Base-by-base conservation (phyloP, 176 grass and related monocot species). In the Otatea glauca region DNA sequence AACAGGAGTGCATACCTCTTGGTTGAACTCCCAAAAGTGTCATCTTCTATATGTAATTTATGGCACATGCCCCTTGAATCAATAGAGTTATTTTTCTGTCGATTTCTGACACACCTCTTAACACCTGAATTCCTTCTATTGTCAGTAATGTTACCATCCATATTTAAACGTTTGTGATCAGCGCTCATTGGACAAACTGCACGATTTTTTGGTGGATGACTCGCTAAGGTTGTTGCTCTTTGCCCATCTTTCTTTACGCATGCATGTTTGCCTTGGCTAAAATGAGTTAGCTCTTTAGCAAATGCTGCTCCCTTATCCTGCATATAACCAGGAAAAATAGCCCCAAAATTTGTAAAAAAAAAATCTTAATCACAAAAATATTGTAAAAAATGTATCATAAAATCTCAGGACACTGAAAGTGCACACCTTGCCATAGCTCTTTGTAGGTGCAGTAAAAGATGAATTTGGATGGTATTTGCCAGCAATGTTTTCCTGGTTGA, bases 1-100 rank as follows among this genome's bases (percentile, higher is more conserved):
- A 65, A 65, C 21, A 70, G 34, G 47, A 71, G 35, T 41, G 21
- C 62, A 50, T 86, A 83, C 88, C 79, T 79, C 65, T 63, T 51
- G 10, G 61, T 34, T 11, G 21, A 50, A 76, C 0, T 70, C 66
- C 65, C 44, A 77, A 27, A 65, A 47, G 73, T 38, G 7, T 7
- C 25, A 48, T 48, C 56, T 72, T 88, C 54, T 37, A 5, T 16
- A 77, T 6, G 34, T 65, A 39, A 55, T 60, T 85, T 80, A 45
- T 7, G 12, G 53, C 8, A 7, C n/a, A 38, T 41, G 37, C 44
- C n/a, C n/a, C 55, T 83, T 72, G 65, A 63, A 80, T 53, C 17
- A 35, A 43, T 12, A 70, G 6, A 54, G 13, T 41, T 81, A 61
- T 32, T 85, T 51, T 76, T 75, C 43, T 76, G 77, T 20, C 20